Percentiles rank a stretch among this genome's conserved stretches.
Conservation (phyloP, 768 basidiomycete species). For the Phylloporus scabripes region DNA sequence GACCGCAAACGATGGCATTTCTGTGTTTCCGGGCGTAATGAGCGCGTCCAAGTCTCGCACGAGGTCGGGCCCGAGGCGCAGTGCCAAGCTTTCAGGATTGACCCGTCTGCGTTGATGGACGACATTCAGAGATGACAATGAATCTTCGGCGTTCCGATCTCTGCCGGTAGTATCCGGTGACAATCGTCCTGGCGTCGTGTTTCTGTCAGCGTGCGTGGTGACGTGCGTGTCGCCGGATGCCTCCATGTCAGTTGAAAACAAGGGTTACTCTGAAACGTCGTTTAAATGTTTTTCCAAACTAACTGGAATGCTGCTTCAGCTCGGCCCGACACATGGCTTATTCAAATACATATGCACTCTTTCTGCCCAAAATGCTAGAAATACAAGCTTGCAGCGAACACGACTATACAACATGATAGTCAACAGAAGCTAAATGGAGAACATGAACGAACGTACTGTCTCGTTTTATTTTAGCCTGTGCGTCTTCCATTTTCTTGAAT, state of each 20-base stretch:
- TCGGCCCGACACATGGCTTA: slow-evolving; percentile 4
- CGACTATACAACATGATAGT: slow-evolving; percentile 43
- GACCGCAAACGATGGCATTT: slow-evolving; percentile 71
- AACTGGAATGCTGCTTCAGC: slow-evolving; percentile 19
- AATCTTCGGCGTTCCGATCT: slow-evolving; percentile 1
- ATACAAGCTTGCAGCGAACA: slow-evolving; percentile 84
- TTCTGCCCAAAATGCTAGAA: slow-evolving; percentile 42
- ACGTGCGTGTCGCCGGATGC: neutral
- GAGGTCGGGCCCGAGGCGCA: slow-evolving; percentile 58
- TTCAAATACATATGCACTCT: neutral
- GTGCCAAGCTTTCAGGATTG: slow-evolving; percentile 65
- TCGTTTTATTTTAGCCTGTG: slow-evolving; percentile 88
- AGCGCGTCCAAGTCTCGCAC: slow-evolving; percentile 69
- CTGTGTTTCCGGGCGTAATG: slow-evolving; percentile 58
- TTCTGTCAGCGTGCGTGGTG: neutral
- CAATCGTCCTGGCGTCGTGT: neutral
- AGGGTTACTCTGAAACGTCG: neutral
- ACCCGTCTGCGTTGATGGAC: slow-evolving; percentile 41
- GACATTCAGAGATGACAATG: slow-evolving; percentile 1
- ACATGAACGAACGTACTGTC: slow-evolving; percentile 66
- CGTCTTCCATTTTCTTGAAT: slow-evolving; percentile 98
- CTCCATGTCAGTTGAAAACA: slow-evolving; percentile 15
- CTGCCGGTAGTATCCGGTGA: slow-evolving; percentile 13
- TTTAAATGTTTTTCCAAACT: slow-evolving; percentile 13
- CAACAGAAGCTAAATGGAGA: neutral